Base-by-base conservation (phyloP, 805 yeast genomes). In the Lipomyces chichibuensis region DNA sequence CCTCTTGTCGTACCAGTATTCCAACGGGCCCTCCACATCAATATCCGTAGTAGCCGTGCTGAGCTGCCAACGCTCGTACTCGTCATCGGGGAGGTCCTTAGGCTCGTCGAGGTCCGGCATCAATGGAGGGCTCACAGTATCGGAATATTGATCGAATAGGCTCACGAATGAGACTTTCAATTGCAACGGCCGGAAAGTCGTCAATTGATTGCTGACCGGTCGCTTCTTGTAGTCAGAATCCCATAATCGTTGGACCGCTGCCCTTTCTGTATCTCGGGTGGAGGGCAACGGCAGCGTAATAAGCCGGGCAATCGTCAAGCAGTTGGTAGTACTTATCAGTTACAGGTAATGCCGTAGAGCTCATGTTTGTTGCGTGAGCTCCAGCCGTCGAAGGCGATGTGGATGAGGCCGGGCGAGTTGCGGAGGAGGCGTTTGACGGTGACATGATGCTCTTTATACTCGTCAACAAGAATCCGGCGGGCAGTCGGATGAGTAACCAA, bases 51-150 rank as follows among this genome's bases (percentile, higher is more conserved):
- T 35, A 49, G 53, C 53, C 53, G 53, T 49, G 53, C 53, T 49
- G 13, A 49, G 53, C 53, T 49, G 53, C 53, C 53, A 49, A 17
- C 53, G 53, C 53, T 49, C 53, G 25, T 49, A 49, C 20, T 49
- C 53, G 53, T 49, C 53, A 49, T 49, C 53, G 53, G 20, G 53
- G 53, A 49, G 53, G 53, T 49, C 53, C 53, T 49, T 9, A 13
- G 53, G 53, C 53, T 49, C 53, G 53, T 49, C 53, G 53, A 49
- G 53, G n/a, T 49, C 53, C 53, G 53, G 53, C 53, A 49, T 49
- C 53, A 49, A 49, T 25, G 53, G 5, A 9, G 53, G 53, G 53
- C 53, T 23, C 53, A 49, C 20, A 49, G 53, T 49, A 49, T 49
- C 53, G 53, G 53, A 49, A 49, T 49, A 49, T 49, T 49, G 53